Conservation (phyloP, 2,329 filamentous ascomycete genomes). For the Arachnopeziza araneosa region DNA sequence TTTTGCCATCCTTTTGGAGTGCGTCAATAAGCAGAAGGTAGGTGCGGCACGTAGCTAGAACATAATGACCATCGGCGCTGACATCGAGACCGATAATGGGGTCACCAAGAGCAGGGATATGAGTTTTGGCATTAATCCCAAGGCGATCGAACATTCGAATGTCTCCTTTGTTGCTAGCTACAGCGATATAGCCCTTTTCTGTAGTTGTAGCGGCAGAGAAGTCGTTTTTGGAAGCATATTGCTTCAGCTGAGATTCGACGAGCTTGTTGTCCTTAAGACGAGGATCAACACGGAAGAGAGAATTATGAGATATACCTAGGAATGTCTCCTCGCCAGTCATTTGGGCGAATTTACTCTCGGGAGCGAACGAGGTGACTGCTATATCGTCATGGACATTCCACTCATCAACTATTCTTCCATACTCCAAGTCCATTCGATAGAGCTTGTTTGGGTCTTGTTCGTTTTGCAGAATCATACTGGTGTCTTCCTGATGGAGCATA, state of each 20-base stretch:
- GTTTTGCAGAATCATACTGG: constrained; percentile 32
- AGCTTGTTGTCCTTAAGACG: constrained; percentile 87
- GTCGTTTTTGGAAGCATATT: constrained; percentile 94
- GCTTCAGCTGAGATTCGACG: constrained; percentile 87
- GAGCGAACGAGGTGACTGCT: constrained; percentile 82
- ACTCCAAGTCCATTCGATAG: constrained; percentile 96
- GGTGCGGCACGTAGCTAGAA: constrained; percentile 87
- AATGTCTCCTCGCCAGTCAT: constrained; percentile 96
- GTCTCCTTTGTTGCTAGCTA: constrained; percentile 96
- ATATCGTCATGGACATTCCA: constrained; percentile 99
- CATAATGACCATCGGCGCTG: constrained; percentile 91
- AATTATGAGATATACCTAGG: constrained; percentile 86
- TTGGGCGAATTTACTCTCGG: constrained; percentile 96
- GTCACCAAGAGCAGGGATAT: constrained; percentile 91
- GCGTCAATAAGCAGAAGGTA: constrained; percentile 93
- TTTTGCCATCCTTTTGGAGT: constrained; percentile 87
- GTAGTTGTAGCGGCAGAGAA: constrained; percentile 94
- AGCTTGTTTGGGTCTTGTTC: constrained; percentile 75
- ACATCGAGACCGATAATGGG: constrained; percentile 93
- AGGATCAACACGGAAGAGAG: constrained; percentile 89
- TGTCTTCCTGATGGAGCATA: constrained; percentile 33
- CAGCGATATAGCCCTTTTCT: constrained; percentile 92
- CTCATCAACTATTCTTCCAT: constrained; percentile 95
- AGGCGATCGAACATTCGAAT: constrained; percentile 94
- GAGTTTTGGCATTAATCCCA: constrained; percentile 95